These are phyloP conservation scores for Aureobasidium lini DNA, from an alignment of 2,329 filamentous ascomycete genomes.

Conservation along the genomic window DNA sequence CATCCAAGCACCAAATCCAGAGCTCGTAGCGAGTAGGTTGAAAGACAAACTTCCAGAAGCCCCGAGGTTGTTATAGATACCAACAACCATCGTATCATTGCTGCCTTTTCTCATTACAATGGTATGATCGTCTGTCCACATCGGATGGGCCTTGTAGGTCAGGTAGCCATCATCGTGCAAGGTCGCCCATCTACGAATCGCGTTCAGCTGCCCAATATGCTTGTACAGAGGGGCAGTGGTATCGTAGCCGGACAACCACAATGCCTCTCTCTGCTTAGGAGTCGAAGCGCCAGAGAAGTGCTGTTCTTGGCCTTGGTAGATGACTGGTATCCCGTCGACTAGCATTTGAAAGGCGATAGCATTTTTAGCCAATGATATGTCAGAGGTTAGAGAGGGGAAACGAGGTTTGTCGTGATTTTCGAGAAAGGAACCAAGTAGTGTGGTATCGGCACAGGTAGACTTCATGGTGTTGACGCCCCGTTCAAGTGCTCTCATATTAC, in stretches of 20 bases:
- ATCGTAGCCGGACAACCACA: constrained; percentile 34
- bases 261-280: constrained; percentile 30
- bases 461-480: constrained; percentile 27
- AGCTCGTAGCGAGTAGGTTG: constrained; percentile 15
- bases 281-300: constrained; percentile 30
- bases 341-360: constrained; percentile 33
- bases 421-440: constrained; percentile 31
- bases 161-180: constrained; percentile 32
- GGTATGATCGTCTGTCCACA: constrained; percentile 38
- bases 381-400: constrained; percentile 30
- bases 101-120: constrained; percentile 40
- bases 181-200: constrained; percentile 37
- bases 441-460: constrained; percentile 30
- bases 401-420: constrained; percentile 37
- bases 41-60: constrained; percentile 8
- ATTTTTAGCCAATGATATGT: constrained; percentile 32
- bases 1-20: constrained; percentile 21
- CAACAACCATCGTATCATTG: constrained; percentile 34
- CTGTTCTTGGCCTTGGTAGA: constrained; percentile 38
- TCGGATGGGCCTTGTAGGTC: constrained; percentile 33
- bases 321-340: constrained; percentile 36
- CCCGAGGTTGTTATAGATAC: constrained; percentile 38
- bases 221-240: constrained; percentile 34
- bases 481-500: constrained; percentile 33
- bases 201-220: constrained; percentile 33